These are phyloP conservation scores for Candida argentea DNA, from an alignment of 805 yeast species.

Conservation along the genomic window DNA sequence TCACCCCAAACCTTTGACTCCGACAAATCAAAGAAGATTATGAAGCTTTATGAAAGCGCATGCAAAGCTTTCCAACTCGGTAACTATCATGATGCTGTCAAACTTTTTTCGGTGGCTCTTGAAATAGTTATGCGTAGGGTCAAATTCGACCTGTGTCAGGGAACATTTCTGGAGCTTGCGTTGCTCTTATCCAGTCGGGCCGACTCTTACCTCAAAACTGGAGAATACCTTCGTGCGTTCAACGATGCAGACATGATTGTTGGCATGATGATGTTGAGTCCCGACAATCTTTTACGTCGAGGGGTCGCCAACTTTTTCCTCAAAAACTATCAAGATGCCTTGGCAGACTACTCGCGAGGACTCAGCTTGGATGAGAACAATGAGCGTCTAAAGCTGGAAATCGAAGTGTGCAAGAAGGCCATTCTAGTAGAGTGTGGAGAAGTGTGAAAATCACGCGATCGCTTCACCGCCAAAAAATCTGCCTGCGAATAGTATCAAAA, in stretches of 20 bases:
- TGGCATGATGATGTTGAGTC: conserved; percentile 45
- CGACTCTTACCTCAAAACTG: conserved; percentile 52
- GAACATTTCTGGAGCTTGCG: conserved; percentile 58
- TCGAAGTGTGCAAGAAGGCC: conserved; percentile 35
- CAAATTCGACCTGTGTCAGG: conserved; percentile 65
- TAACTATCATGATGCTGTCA: conserved; percentile 49
- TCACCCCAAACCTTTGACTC: conserved; percentile 46
- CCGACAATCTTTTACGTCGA: conserved; percentile 66
- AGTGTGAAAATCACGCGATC: too few species aligned
- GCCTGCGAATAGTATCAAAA: too few species aligned
- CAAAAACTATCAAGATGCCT: conserved; percentile 53
- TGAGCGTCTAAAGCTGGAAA: conserved; percentile 37
- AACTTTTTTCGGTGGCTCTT: conserved; percentile 54
- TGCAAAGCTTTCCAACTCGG: conserved; percentile 44
- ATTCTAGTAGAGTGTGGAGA: conserved; percentile 56
- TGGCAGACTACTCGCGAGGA: conserved; percentile 64
- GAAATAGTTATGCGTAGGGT: conserved; percentile 61
- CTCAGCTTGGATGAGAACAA: conserved; percentile 51
- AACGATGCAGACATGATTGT: conserved; percentile 61
- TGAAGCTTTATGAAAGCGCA: conserved; percentile 57
- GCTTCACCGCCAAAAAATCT: too few species aligned
- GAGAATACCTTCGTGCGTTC: conserved; percentile 47
- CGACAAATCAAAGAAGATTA: conserved; percentile 47
- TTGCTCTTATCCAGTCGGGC: conserved; percentile 61
- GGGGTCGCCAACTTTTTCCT: conserved; percentile 55